phyloP scores from a whole-genome alignment of 352 stramenopile species.

The Thalassiosira ordinaria region DNA sequence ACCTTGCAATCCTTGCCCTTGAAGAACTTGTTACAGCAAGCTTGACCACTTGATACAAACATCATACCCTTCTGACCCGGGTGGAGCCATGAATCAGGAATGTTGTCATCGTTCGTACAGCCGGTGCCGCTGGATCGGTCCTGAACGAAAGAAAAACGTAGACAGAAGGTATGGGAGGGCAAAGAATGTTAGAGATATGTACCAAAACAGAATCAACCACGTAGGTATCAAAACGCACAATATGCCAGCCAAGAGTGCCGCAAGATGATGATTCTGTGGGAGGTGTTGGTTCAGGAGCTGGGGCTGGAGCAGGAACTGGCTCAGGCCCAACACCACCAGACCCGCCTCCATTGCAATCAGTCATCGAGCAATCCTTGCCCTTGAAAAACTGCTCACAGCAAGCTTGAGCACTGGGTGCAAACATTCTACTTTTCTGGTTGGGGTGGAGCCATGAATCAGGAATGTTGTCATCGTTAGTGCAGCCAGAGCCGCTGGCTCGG shows the following conservation, averaged over 20 bases:
- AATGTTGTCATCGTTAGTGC: background rate
- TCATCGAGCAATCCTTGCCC: no score
- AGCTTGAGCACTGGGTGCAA: background rate
- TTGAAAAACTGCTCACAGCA: constrained; percentile 23
- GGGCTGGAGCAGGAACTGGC: background rate
- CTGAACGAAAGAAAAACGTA: no score
- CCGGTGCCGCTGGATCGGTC: background rate
- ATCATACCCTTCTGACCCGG: background rate
- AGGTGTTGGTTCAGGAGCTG: background rate
- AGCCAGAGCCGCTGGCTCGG: background rate
- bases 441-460: background rate
- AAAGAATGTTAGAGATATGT: no score
- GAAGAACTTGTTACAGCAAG: constrained; percentile 25
- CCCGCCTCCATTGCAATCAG: background rate
- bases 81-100: background rate
- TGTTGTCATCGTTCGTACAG: background rate
- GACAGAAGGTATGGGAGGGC: no score
- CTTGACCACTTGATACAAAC: background rate
- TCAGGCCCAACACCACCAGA: background rate
- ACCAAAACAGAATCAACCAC: no score
- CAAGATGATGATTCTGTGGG: no score
- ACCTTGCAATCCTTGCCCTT: no score
- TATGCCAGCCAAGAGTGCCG: background rate
- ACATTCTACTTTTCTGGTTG: background rate
- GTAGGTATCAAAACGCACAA: background rate